Evolutionary conservation across 352 stramenopile genomes (phyloP).

Genomic region (Phytophthora syringae): DNA sequence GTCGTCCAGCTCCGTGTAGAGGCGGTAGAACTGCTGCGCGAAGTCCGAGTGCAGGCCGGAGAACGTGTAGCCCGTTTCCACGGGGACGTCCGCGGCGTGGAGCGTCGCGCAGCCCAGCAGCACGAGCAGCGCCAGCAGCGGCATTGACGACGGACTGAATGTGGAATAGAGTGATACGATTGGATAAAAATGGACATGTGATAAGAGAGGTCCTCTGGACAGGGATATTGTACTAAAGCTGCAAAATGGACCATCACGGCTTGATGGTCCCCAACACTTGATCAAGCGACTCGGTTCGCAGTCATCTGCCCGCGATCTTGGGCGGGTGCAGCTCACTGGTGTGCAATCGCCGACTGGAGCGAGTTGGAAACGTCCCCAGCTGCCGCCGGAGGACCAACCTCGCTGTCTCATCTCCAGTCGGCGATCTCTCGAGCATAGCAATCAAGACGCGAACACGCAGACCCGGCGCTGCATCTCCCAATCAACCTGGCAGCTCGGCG

Average conservation of each 20-base stretch:
- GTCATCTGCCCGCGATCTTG: conserved; percentile 6
- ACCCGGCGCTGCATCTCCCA: conserved; percentile 16
- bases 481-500: conserved; percentile 21
- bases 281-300: background rate
- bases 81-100: conserved; percentile 39
- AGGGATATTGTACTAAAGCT: too few species aligned
- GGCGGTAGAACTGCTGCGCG: conserved; percentile 70
- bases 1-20: conserved; percentile 42
- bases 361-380: conserved; percentile 24
- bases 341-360: conserved; percentile 14
- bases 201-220: too few species aligned
- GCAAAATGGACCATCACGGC: too few species aligned
- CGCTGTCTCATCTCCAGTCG: conserved; percentile 5
- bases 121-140: conserved; percentile 11
- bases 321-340: conserved; percentile 10
- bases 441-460: conserved; percentile 8
- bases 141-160: background rate
- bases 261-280: too few species aligned
- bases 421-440: conserved; percentile 20
- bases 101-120: background rate
- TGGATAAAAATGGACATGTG: background rate
- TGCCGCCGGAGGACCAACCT: conserved; percentile 17
- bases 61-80: conserved; percentile 57
- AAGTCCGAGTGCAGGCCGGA: conserved; percentile 71
- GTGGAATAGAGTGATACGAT: background rate